These are phyloP conservation scores for Penicillium paradoxum DNA, from an alignment of 495 filamentous ascomycete genomes.

Conservation along the genomic window DNA sequence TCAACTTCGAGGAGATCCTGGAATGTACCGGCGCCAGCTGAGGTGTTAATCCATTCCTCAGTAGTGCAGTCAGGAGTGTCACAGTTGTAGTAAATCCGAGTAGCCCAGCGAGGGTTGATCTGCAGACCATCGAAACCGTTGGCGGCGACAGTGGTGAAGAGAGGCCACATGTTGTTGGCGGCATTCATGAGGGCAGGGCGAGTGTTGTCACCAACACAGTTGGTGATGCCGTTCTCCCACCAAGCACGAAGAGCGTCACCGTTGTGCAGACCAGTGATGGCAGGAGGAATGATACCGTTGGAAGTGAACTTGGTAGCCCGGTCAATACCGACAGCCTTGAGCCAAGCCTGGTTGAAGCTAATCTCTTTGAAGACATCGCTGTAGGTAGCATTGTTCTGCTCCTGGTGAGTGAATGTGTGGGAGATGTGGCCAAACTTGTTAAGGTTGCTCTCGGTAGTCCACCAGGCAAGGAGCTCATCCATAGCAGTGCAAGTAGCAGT, in stretches of 20 bases:
- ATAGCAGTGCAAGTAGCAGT: slow-evolving; percentile 40
- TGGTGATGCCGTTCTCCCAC: slow-evolving; percentile 52
- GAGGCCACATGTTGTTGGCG: slow-evolving; percentile 50
- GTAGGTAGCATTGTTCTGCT: slow-evolving; percentile 58
- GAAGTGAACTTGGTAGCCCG: slow-evolving; percentile 38
- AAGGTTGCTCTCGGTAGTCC: slow-evolving; percentile 39
- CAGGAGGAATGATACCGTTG: slow-evolving; percentile 57
- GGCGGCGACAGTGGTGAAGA: slow-evolving; percentile 43
- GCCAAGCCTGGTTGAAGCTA: slow-evolving; percentile 56
- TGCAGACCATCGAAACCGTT: slow-evolving; percentile 55
- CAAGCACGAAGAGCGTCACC: slow-evolving; percentile 57
- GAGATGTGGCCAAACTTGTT: slow-evolving; percentile 53
- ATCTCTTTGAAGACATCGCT: slow-evolving; percentile 53
- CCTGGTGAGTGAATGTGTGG: slow-evolving; percentile 60
- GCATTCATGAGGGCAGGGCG: slow-evolving; percentile 46
- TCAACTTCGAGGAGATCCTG: slow-evolving; percentile 45
- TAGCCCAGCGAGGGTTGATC: slow-evolving; percentile 58
- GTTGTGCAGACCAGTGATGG: slow-evolving; percentile 62
- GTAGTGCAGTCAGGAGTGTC: slow-evolving; percentile 50
- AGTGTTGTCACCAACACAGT: slow-evolving; percentile 62
- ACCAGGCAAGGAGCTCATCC: slow-evolving; percentile 50
- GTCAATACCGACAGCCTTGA: slow-evolving; percentile 46
- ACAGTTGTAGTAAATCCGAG: slow-evolving; percentile 64
- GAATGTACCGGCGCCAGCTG: slow-evolving; percentile 47
- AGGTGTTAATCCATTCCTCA: slow-evolving; percentile 58